Evolutionary conservation across 2,329 filamentous ascomycete species (phyloP), one percentile per base, ranked within the genome.

Genomic region (Plenodomus tracheiphilus): DNA sequence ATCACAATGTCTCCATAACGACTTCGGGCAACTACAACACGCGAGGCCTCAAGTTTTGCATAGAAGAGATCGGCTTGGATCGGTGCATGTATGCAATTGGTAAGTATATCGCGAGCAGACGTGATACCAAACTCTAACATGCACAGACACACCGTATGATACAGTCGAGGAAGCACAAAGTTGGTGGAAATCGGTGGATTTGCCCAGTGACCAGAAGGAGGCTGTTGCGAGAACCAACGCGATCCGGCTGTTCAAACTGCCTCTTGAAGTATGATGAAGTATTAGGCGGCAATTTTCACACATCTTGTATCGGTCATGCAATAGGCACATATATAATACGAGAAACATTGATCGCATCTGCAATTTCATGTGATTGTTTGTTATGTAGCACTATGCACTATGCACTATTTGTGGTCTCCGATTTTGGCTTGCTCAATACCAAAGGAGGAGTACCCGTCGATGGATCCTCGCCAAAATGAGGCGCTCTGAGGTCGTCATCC

Each of bases 401-500:
- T 20, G 18, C 10, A 5, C 22, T 16, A 17, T 41, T 21, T 10
- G 34, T 19, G 13, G 13, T 15, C 13, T 66, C 62, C 9, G 63
- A 65, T 39, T 59, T 53, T 6, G 63, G 51, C 37, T 58, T 61
- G 35, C 66, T 66, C 28, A 81, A 54, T 34, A 72, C 74, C 56
- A 81, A 61, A 10, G 77, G 66, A 40, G 73, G 74, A 21, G 74
- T 69, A 21, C 73, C 72, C 1, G 70, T 74, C 21, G 63, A 68
- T 2, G 73, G 66, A 43, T 75, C 73, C 39, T 73, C 57, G 1
- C 78, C 78, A 55, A 64, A 81, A 41, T 66, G 59, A 4, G 79
- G 79, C 19, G 79, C 78, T 49, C 76, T 74, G 60, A 81, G 61
- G 55, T 80, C 78, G 41, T 79, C 77, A n/a, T 73, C 72, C 6